These are phyloP conservation scores for grape (Vitis vinifera) DNA, from an alignment of 164 flowering plant genomes.

Conservation along the genomic window DNA sequence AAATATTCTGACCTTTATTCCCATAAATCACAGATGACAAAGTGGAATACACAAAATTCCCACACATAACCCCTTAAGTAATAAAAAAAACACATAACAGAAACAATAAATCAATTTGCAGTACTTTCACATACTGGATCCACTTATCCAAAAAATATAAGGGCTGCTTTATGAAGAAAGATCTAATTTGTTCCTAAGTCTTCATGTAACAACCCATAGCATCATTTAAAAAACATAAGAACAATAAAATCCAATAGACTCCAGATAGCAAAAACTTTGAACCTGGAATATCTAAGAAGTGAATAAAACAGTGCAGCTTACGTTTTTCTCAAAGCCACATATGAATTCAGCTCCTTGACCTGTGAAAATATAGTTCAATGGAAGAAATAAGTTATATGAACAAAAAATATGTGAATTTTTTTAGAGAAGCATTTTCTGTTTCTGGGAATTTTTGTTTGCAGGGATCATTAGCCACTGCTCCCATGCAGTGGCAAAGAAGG, in stretches of 20 bases:
- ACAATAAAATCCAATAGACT: neutral
- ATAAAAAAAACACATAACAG: neutral
- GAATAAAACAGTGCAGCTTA: slow-evolving; percentile 36
- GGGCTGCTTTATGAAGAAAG: neutral
- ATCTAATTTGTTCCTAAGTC: neutral
- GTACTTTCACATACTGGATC: neutral
- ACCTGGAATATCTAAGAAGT: neutral
- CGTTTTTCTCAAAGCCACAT: slow-evolving; percentile 93
- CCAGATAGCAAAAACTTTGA: neutral
- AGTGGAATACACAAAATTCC: neutral
- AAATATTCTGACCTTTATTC: neutral
- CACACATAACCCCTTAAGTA: neutral
- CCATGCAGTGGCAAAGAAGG: too few species aligned
- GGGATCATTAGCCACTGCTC: too few species aligned
- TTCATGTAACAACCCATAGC: neutral
- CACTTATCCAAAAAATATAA: neutral
- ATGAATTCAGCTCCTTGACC: slow-evolving; percentile 97
- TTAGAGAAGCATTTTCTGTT: too few species aligned
- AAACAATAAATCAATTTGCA: neutral
- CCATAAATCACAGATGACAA: too few species aligned
- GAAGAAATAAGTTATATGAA: neutral
- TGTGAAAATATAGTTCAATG: slow-evolving; percentile 34
- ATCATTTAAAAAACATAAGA: neutral
- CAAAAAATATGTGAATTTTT: neutral
- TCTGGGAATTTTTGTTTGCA: too few species aligned